These are phyloP conservation scores for Wickerhamomyces xylosicus DNA, from an alignment of 805 yeast genomes.

Conservation along the genomic window DNA sequence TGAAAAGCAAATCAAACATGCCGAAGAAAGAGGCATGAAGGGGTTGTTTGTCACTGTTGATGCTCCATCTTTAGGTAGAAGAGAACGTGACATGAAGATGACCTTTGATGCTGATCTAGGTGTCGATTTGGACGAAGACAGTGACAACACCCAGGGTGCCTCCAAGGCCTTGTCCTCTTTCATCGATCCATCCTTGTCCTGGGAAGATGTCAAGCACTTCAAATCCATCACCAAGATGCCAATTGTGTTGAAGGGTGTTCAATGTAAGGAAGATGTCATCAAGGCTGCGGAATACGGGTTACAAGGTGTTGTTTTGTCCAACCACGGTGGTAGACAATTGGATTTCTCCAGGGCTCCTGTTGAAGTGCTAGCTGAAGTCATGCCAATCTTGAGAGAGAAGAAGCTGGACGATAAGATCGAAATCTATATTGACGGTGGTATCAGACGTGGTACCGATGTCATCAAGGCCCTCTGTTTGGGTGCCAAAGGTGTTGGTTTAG, in stretches of 20 bases:
- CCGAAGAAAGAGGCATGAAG: constrained; percentile 63
- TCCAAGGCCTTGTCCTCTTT: constrained; percentile 81
- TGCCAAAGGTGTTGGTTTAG: constrained; percentile 63
- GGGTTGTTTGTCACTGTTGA: constrained; percentile 87
- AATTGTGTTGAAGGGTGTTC: constrained; percentile 74
- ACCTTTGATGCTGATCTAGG: constrained; percentile 42
- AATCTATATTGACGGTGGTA: constrained; percentile 59
- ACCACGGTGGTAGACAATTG: constrained; percentile 86
- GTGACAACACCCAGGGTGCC: constrained; percentile 67
- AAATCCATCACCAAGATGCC: constrained; percentile 50
- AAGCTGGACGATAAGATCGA: constrained; percentile 42
- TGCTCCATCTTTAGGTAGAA: constrained; percentile 84
- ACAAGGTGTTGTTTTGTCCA: constrained; percentile 73
- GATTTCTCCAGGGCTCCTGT: constrained; percentile 77
- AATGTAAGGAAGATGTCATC: constrained; percentile 69
- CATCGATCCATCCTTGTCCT: constrained; percentile 58
- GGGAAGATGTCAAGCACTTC: constrained; percentile 57
- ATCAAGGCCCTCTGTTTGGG: constrained; percentile 60
- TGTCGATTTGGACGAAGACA: constrained; percentile 37
- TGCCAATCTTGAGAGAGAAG: constrained; percentile 36
- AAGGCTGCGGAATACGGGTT: constrained; percentile 63
- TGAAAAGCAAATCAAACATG: constrained; percentile 51
- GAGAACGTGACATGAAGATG: constrained; percentile 78
- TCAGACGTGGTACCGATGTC: constrained; percentile 58
- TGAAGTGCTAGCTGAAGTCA: constrained; percentile 62